Conservation (phyloP, 805 yeast genomes). For the Teunomyces panamensis region DNA sequence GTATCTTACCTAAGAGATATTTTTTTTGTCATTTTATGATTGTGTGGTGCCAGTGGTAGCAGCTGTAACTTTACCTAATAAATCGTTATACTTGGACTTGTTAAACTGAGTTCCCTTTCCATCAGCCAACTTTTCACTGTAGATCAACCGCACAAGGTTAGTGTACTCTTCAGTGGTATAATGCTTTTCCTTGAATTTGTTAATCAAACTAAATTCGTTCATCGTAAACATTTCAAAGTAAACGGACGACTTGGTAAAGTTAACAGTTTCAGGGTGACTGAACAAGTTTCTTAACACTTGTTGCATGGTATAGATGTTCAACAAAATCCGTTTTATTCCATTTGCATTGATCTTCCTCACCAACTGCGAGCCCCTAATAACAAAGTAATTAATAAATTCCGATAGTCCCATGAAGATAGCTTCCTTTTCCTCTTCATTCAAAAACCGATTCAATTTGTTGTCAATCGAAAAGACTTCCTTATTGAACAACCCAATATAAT, state of each 20-base stretch:
- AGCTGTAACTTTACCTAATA: slow-evolving; percentile 8
- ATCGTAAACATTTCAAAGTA: slow-evolving; percentile 57
- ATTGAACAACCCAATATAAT: slow-evolving; percentile 49
- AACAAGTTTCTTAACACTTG: slow-evolving; percentile 64
- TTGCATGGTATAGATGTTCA: slow-evolving; percentile 64
- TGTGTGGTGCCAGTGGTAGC: background rate
- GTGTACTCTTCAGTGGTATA: slow-evolving; percentile 45
- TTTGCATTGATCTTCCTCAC: slow-evolving; percentile 50
- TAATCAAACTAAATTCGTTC: slow-evolving; percentile 47
- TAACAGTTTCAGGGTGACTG: slow-evolving; percentile 48
- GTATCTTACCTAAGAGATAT: background rate
- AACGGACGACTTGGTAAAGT: slow-evolving; percentile 49
- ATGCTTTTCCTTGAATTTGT: slow-evolving; percentile 29
- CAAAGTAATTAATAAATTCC: slow-evolving; percentile 46
- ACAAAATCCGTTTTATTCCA: slow-evolving; percentile 57
- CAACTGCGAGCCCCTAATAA: slow-evolving; percentile 51
- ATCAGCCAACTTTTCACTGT: slow-evolving; percentile 42
- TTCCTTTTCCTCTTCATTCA: slow-evolving; percentile 31
- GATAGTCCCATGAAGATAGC: slow-evolving; percentile 47
- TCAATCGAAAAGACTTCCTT: slow-evolving; percentile 47
- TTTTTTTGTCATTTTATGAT: background rate
- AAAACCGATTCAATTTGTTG: slow-evolving; percentile 33
- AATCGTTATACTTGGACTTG: slow-evolving; percentile 36
- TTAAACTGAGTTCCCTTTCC: slow-evolving; percentile 37
- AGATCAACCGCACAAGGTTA: slow-evolving; percentile 53